These are phyloP conservation scores for Magnolia kwangsiensis DNA, from an alignment of 164 flowering plant genomes.

Conservation along the genomic window DNA sequence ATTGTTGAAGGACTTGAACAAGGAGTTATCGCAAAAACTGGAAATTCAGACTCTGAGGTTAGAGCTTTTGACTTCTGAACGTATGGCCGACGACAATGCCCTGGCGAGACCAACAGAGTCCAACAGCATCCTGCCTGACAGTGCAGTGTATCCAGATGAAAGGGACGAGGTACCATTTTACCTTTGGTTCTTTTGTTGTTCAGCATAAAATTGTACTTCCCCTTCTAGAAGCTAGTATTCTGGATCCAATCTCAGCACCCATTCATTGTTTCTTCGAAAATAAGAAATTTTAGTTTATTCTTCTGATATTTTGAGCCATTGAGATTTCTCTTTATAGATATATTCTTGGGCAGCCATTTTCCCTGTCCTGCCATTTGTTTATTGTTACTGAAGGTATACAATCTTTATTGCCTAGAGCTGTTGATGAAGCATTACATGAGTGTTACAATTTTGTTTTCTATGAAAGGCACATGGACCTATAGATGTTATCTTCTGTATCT, in stretches of 20 bases:
- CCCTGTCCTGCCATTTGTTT: no score
- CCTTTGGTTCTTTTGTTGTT: no score
- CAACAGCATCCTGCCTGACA: constrained; percentile 31
- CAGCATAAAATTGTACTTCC: no score
- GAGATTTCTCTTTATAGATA: no score
- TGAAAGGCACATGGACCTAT: no score
- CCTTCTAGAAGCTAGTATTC: neutral
- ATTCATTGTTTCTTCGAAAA: neutral
- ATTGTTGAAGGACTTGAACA: constrained; percentile 69
- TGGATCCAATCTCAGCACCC: neutral
- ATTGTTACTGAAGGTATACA: no score
- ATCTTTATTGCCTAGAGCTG: no score
- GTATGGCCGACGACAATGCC: constrained; percentile 56
- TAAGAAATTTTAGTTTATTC: neutral
- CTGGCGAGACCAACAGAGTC: constrained; percentile 41
- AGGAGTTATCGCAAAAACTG: constrained; percentile 78
- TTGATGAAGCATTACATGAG: no score
- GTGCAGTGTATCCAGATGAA: constrained; percentile 66
- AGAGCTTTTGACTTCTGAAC: constrained; percentile 88
- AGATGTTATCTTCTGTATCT: no score
- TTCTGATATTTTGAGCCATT: no score
- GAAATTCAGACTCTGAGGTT: constrained; percentile 90
- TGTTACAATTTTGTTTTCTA: no score
- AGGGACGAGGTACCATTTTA: constrained; percentile 81
- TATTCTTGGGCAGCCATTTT: no score